These are phyloP conservation scores for Phialophora verrucosa DNA, from an alignment of 2,329 filamentous ascomycete genomes.

Conservation along the genomic window DNA sequence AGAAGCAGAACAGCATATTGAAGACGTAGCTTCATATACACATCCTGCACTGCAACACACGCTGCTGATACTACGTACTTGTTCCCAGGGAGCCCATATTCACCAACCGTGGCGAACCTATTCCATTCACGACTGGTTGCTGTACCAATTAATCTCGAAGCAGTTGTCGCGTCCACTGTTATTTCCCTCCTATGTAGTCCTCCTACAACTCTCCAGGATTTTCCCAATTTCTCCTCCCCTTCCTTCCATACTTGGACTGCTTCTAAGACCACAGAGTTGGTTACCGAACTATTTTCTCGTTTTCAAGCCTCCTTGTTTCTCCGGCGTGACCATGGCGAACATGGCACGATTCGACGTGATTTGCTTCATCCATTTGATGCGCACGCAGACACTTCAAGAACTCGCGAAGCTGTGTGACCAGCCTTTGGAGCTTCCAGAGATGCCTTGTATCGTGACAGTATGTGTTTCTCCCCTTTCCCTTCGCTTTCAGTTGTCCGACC, in stretches of 20 bases:
- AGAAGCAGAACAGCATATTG: not conserved
- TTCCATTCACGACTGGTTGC: not conserved
- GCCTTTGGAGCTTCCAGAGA: not conserved
- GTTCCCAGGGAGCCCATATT: not conserved
- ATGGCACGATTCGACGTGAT: conserved; percentile 8
- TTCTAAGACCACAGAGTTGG: not conserved
- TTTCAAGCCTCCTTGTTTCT: not conserved
- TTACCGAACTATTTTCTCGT: not conserved
- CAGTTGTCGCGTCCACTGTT: not conserved
- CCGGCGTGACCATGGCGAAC: not conserved
- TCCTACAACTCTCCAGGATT: not conserved
- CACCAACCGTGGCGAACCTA: not conserved
- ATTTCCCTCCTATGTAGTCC: not conserved
- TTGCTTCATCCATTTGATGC: not conserved
- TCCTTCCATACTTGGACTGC: not conserved
- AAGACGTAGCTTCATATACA: not conserved
- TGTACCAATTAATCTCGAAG: not conserved
- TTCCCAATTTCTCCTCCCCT: not conserved
- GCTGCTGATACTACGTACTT: not conserved
- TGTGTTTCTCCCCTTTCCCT: not conserved
- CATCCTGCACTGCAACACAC: not conserved
- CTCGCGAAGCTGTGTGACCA: not conserved
- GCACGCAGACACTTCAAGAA: not conserved
- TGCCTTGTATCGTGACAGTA: conserved; percentile 9
- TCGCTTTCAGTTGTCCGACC: not conserved